Percentiles rank a stretch among this genome's conserved stretches.
These are phyloP conservation scores for Straminergon stramineum DNA, from an alignment of 225 moss, liverwort and hornwort species.

Conservation along the genomic window DNA sequence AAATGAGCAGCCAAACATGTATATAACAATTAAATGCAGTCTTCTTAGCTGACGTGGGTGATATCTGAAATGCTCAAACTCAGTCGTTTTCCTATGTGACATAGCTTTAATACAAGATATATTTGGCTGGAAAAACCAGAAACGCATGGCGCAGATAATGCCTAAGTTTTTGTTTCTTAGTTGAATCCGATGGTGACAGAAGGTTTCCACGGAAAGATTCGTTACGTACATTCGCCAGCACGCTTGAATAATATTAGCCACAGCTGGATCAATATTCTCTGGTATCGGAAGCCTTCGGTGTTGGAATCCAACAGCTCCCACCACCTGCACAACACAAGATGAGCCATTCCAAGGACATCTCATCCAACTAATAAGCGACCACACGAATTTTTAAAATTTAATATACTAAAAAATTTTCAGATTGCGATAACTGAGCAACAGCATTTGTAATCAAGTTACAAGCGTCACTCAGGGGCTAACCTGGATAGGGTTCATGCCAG, in stretches of 20 bases:
- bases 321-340: constrained; percentile 45
- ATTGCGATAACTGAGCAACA: not conserved
- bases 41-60: not conserved
- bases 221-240: constrained; percentile 87
- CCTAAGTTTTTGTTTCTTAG: not conserved
- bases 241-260: constrained; percentile 73
- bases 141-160: not conserved
- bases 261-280: constrained; percentile 45
- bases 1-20: not conserved
- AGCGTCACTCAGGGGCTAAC: not conserved
- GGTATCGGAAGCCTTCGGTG: constrained; percentile 76
- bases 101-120: too few relatives aligned
- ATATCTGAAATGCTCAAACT: not conserved
- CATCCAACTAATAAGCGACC: not conserved
- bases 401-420: not conserved
- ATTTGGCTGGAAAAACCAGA: not conserved
- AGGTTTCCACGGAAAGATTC: not conserved
- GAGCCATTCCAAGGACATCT: not conserved
- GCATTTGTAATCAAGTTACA: not conserved
- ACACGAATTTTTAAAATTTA: not conserved
- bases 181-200: not conserved
- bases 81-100: too few relatives aligned
- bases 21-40: not conserved
- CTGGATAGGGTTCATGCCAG: constrained; percentile 97
- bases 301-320: constrained; percentile 96